These are phyloP conservation scores for Furculomyces boomerangus DNA, from an alignment of 371 early-diverging fungal genomes.

Conservation along the genomic window DNA sequence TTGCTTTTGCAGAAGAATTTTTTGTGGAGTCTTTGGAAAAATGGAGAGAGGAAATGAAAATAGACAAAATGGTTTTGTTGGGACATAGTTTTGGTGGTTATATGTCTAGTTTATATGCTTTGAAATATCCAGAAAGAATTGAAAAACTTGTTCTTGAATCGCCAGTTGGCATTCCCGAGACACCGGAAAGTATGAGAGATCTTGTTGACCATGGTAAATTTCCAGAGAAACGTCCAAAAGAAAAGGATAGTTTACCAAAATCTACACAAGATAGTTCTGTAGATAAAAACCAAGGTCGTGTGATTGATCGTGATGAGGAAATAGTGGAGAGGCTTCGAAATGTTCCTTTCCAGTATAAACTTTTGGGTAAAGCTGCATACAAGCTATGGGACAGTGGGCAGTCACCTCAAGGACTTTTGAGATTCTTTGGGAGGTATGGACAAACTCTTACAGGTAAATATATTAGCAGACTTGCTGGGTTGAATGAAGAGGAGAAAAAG, in stretches of 20 bases:
- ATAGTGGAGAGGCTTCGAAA: not conserved
- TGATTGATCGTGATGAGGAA: not conserved
- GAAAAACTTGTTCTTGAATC: constrained; percentile 75
- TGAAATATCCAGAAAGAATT: constrained; percentile 74
- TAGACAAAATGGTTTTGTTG: constrained; percentile 64
- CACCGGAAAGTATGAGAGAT: constrained; percentile 2
- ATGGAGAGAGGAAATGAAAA: constrained; percentile 59
- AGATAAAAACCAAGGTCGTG: not conserved
- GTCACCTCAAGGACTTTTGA: constrained; percentile 67
- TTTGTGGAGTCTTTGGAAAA: constrained; percentile 83
- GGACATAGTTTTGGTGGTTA: constrained; percentile 85
- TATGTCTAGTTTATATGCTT: constrained; percentile 64
- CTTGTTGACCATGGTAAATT: not conserved
- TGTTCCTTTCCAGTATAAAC: constrained; percentile 6
- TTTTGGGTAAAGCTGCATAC: constrained; percentile 7
- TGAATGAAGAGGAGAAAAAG: constrained; percentile 37
- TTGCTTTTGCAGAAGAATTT: constrained; percentile 43
- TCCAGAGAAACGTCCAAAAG: not conserved
- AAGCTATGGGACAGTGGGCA: constrained; percentile 51
- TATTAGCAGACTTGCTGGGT: constrained; percentile 47
- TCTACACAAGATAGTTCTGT: not conserved
- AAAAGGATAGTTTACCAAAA: too few relatives aligned
- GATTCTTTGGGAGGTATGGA: constrained; percentile 59
- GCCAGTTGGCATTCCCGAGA: constrained; percentile 36
- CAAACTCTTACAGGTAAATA: constrained; percentile 48